Evolutionary conservation across 1,284 basidiomycete genomes (phyloP).

Genomic region (Sphaerobolus stellatus): DNA sequence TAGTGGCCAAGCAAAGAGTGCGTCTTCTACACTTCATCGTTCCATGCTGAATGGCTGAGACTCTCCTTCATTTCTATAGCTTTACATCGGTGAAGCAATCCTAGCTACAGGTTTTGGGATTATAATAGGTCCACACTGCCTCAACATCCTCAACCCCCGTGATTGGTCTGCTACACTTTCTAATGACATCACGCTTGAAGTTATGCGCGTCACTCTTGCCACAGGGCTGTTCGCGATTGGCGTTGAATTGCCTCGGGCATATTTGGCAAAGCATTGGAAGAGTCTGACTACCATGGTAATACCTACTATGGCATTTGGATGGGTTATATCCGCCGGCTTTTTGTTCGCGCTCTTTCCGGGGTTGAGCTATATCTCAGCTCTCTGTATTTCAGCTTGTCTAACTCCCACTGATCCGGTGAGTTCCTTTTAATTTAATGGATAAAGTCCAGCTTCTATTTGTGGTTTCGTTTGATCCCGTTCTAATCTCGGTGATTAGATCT

Average conservation of each 20-base stretch:
- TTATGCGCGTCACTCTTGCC: conserved; percentile 68
- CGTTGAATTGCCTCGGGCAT: conserved; percentile 67
- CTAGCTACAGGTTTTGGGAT: conserved; percentile 83
- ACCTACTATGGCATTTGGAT: conserved; percentile 78
- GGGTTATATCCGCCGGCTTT: conserved; percentile 63
- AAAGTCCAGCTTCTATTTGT: conserved; percentile 1
- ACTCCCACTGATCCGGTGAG: conserved; percentile 92
- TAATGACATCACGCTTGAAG: conserved; percentile 74
- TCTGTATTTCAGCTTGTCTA: conserved; percentile 86
- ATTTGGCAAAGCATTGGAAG: conserved; percentile 61
- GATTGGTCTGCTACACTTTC: conserved; percentile 52
- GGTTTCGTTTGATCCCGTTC: neutral
- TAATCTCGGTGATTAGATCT: conserved; percentile 27
- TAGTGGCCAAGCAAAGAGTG: conserved; percentile 80
- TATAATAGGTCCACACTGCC: conserved; percentile 65
- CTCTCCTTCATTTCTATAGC: conserved; percentile 30
- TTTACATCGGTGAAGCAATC: conserved; percentile 92
- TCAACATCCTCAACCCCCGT: conserved; percentile 77
- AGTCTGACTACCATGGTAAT: conserved; percentile 65
- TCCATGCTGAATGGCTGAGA: neutral
- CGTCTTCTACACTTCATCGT: neutral
- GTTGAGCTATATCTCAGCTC: conserved; percentile 69
- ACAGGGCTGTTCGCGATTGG: conserved; percentile 73
- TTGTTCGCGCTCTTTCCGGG: conserved; percentile 69
- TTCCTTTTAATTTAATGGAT: conserved; percentile 20